Percentiles rank a stretch among this genome's conserved stretches.
phyloP scores from a whole-genome alignment of 2,329 filamentous ascomycete species.

The Trichoderma koningiopsis region DNA sequence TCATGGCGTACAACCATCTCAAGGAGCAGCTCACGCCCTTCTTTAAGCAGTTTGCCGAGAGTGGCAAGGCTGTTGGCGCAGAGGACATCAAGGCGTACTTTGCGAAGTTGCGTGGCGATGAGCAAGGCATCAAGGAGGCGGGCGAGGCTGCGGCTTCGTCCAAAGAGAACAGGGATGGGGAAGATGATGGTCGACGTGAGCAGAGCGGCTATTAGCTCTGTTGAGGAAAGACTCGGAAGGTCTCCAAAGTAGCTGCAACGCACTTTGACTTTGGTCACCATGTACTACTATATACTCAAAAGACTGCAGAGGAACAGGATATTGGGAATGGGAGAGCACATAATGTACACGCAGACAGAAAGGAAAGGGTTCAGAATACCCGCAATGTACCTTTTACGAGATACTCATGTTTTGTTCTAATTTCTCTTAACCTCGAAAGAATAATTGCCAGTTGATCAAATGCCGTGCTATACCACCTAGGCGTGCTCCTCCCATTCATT shows the following conservation, averaged over 20 bases:
- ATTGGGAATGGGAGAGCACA: not conserved
- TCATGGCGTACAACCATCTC: constrained; percentile 97
- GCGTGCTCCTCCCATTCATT: not conserved
- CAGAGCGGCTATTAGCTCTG: constrained; percentile 53
- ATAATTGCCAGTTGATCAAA: not conserved
- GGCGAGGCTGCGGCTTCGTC: constrained; percentile 52
- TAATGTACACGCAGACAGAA: not conserved
- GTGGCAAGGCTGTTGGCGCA: constrained; percentile 81
- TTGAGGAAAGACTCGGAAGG: not conserved
- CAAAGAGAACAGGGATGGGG: constrained; percentile 40
- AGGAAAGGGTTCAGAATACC: not conserved
- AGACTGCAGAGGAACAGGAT: not conserved
- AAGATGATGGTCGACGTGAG: constrained; percentile 47
- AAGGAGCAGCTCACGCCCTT: constrained; percentile 96
- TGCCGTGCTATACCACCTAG: not conserved
- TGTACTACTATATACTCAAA: not conserved
- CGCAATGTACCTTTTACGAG: not conserved
- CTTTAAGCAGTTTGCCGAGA: constrained; percentile 90
- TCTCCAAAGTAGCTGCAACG: not conserved
- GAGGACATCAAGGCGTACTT: constrained; percentile 98
- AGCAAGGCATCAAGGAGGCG: constrained; percentile 68
- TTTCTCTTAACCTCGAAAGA: not conserved
- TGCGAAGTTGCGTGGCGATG: constrained; percentile 88
- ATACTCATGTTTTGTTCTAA: not conserved
- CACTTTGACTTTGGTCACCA: not conserved